Evolutionary conservation across 163 green algal species (phyloP).

Genomic region (Scenedesmus sp.): DNA sequence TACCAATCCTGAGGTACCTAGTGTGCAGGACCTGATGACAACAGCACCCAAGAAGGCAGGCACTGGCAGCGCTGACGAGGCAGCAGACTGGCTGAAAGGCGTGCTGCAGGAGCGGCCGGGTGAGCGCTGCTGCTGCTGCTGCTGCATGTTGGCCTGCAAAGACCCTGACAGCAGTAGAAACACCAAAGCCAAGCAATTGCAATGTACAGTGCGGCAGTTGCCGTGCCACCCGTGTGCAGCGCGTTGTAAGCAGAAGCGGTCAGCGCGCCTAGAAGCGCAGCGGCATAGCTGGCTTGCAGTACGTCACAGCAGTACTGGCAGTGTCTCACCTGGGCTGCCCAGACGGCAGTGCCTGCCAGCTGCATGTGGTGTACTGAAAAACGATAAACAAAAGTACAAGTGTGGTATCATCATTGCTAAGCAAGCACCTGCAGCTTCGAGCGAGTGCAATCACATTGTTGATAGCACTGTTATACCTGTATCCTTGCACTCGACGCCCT

Average conservation of each 20-base stretch:
- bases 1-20: slow-evolving; percentile 18
- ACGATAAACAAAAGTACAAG: neutral
- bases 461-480: too few relatives aligned
- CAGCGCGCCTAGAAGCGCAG: too few relatives aligned
- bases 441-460: too few relatives aligned
- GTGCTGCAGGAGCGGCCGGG: slow-evolving; percentile 25
- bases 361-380: neutral
- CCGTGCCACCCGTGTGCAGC: neutral
- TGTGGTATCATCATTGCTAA: too few relatives aligned
- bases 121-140: slow-evolving; percentile 7
- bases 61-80: slow-evolving; percentile 34
- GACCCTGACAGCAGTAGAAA: neutral
- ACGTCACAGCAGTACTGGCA: neutral
- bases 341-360: neutral
- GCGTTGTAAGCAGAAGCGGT: too few relatives aligned
- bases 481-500: too few relatives aligned
- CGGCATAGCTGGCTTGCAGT: neutral
- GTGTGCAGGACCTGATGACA: neutral
- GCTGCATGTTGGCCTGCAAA: neutral
- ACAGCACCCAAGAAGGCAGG: slow-evolving; percentile 11
- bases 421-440: too few relatives aligned
- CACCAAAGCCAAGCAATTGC: neutral
- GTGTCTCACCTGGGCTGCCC: neutral
- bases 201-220: neutral
- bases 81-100: slow-evolving; percentile 37